Evolutionary conservation across 495 filamentous ascomycete species (phyloP).

Genomic region (Pyrenula massariospora): DNA sequence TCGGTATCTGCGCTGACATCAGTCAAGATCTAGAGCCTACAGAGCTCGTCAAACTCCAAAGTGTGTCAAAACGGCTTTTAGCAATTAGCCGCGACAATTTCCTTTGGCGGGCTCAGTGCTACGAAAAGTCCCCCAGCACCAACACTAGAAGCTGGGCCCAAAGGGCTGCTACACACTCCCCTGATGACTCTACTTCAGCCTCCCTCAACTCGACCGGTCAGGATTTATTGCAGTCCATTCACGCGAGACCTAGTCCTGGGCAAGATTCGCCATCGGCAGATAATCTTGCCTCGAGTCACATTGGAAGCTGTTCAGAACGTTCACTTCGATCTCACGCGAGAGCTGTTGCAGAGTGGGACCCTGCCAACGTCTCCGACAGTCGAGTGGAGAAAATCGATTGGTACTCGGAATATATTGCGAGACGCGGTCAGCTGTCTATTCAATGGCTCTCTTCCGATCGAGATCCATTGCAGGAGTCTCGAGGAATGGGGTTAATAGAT

Average conservation of each 20-base stretch:
- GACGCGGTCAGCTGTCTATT: constrained; percentile 59
- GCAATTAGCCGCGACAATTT: constrained; percentile 61
- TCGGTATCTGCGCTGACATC: too few relatives aligned
- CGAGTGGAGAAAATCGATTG: constrained; percentile 50
- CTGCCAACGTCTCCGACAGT: constrained; percentile 47
- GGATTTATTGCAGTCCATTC: constrained; percentile 23
- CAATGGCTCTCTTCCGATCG: constrained; percentile 49
- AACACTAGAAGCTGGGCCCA: constrained; percentile 23
- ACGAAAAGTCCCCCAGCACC: constrained; percentile 52
- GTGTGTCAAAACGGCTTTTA: constrained; percentile 54
- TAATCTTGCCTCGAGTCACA: constrained; percentile 1
- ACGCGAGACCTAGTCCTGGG: constrained; percentile 18
- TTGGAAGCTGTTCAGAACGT: constrained; percentile 9
- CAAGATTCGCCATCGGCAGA: neutral
- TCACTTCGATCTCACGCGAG: constrained; percentile 29
- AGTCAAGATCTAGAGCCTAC: constrained; percentile 54
- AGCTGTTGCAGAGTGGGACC: constrained; percentile 71
- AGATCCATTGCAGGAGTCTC: constrained; percentile 29
- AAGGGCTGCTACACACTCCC: constrained; percentile 16
- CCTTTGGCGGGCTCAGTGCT: constrained; percentile 66
- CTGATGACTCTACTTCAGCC: constrained; percentile 15
- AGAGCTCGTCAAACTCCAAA: constrained; percentile 61
- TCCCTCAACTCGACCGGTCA: constrained; percentile 23
- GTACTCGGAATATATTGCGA: constrained; percentile 81
- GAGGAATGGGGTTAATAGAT: constrained; percentile 53